phyloP scores from a whole-genome alignment of 768 basidiomycete genomes.

The Mycena latifolia region DNA sequence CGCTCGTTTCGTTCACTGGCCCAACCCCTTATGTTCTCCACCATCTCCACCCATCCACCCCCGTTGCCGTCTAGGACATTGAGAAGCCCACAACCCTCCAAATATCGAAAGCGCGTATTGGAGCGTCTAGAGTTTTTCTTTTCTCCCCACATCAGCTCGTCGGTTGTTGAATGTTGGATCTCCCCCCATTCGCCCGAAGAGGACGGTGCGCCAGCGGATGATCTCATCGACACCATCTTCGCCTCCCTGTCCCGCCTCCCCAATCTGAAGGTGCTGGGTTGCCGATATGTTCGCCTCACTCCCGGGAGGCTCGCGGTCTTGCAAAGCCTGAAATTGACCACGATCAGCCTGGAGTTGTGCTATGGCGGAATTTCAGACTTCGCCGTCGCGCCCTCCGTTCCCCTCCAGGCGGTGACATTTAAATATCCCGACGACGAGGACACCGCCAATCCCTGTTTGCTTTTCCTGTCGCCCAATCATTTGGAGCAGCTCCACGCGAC shows the following conservation, averaged over 20 bases:
- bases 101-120: constrained; percentile 47
- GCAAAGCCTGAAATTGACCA: constrained; percentile 43
- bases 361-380: constrained; percentile 33
- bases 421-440: constrained; percentile 26
- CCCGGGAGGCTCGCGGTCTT: constrained; percentile 48
- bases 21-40: constrained; percentile 52
- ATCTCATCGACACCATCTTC: constrained; percentile 49
- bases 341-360: constrained; percentile 48
- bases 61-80: constrained; percentile 40
- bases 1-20: constrained; percentile 48
- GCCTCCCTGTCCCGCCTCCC: constrained; percentile 46
- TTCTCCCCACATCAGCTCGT: constrained; percentile 47
- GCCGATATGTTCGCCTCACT: constrained; percentile 52
- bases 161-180: constrained; percentile 50
- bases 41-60: constrained; percentile 51
- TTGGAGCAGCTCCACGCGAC: constrained; percentile 48
- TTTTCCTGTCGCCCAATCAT: constrained; percentile 43
- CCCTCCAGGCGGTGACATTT: constrained; percentile 30
- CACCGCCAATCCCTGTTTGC: constrained; percentile 20
- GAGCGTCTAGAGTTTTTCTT: constrained; percentile 48
- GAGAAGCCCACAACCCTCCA: constrained; percentile 37
- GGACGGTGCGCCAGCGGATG: constrained; percentile 45
- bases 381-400: constrained; percentile 21
- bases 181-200: constrained; percentile 49
- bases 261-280: constrained; percentile 47